phyloP scores from a whole-genome alignment of 139 green algal genomes.

The Dunaliella primolecta region DNA sequence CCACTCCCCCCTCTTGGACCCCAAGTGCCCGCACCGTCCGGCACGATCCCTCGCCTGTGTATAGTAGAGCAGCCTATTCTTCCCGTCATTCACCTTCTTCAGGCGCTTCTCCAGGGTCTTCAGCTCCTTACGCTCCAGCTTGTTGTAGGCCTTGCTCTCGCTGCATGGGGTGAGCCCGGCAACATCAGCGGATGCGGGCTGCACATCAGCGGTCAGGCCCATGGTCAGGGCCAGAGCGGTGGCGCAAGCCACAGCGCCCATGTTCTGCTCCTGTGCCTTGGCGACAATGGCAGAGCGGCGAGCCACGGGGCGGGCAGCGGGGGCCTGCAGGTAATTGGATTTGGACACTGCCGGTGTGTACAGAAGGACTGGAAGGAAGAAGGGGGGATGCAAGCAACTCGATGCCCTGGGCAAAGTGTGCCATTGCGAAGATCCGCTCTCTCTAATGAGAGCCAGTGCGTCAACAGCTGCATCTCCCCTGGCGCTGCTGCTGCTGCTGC shows the following conservation, averaged over 20 bases:
- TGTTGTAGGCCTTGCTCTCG: conserved; percentile 92
- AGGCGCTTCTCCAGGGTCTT: conserved; percentile 82
- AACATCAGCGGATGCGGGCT: conserved; percentile 87
- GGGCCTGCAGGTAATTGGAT: background rate
- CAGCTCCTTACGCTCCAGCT: conserved; percentile 93
- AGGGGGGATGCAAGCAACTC: background rate
- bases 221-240: background rate
- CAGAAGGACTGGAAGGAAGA: background rate
- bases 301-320: background rate
- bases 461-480: background rate
- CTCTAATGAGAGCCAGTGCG: too few relatives aligned
- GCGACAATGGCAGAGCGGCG: background rate
- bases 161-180: conserved; percentile 93
- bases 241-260: background rate
- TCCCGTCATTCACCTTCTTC: too few relatives aligned
- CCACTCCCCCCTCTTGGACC: too few relatives aligned
- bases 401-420: too few relatives aligned
- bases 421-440: background rate
- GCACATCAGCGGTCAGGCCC: conserved; percentile 59
- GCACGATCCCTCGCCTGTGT: too few relatives aligned
- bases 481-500: background rate
- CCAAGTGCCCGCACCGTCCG: too few relatives aligned
- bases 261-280: background rate
- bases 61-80: too few relatives aligned
- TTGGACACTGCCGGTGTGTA: background rate